These are phyloP conservation scores for Tausonia pullulans DNA, from an alignment of 1,284 basidiomycete genomes.

Conservation along the genomic window DNA sequence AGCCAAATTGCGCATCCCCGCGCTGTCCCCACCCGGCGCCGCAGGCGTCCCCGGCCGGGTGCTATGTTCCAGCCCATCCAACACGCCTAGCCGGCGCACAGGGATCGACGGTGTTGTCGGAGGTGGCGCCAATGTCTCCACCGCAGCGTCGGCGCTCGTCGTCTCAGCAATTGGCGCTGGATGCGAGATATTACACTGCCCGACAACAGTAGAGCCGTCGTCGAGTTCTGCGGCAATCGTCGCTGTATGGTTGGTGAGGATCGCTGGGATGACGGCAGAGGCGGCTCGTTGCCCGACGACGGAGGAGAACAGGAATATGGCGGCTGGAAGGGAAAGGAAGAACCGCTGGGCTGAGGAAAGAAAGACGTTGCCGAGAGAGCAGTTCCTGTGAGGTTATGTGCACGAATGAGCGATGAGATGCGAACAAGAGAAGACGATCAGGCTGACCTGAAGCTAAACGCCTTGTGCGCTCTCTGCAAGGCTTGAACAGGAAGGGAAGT, in stretches of 20 bases:
- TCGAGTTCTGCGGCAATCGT: constrained; percentile 90
- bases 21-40: constrained; percentile 1
- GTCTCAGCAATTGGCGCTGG: constrained; percentile 42
- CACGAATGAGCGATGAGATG: constrained; percentile 12
- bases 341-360: constrained; percentile 73
- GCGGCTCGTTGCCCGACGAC: constrained; percentile 35
- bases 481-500: constrained; percentile 35
- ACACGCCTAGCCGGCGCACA: constrained; percentile 1
- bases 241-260: constrained; percentile 93
- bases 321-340: constrained; percentile 80
- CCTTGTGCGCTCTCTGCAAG: constrained; percentile 76
- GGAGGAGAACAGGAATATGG: constrained; percentile 89
- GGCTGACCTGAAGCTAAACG: constrained; percentile 57
- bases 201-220: constrained; percentile 67
- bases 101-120: constrained; percentile 19
- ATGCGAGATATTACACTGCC: constrained; percentile 96
- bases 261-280: constrained; percentile 57
- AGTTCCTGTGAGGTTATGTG: constrained; percentile 20
- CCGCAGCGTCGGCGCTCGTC: too few relatives aligned
- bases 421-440: constrained; percentile 39
- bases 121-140: not conserved
- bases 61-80: not conserved
- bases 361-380: constrained; percentile 77
- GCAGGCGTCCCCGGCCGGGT: constrained; percentile 17
- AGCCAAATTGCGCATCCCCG: constrained; percentile 19